Conservation (phyloP, 257 asterid species). For the Ilex aquifolium region DNA sequence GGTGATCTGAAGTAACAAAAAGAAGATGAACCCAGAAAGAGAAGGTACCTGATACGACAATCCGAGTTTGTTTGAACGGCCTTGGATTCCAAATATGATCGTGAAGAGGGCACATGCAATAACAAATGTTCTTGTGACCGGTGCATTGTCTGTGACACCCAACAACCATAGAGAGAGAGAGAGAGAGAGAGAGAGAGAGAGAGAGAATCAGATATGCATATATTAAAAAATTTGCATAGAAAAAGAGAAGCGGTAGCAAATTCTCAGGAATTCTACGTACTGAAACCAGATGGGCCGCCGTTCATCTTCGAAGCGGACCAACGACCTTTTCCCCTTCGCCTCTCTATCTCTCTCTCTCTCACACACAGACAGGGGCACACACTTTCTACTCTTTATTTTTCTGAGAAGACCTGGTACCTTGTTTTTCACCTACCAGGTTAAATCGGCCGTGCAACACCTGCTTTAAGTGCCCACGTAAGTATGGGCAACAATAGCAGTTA, state of each 20-base stretch:
- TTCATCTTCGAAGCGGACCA: slow-evolving; percentile 70
- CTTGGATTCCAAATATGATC: slow-evolving; percentile 80
- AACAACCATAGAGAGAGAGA: background rate
- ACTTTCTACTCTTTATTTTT: no score
- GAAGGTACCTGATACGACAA: slow-evolving; percentile 76
- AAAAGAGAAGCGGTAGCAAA: slow-evolving; percentile 1
- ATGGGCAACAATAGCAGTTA: no score
- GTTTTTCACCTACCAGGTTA: no score
- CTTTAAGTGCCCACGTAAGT: no score
- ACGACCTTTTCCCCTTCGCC: slow-evolving; percentile 19
- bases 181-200: background rate
- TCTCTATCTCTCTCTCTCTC: background rate
- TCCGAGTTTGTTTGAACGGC: slow-evolving; percentile 58
- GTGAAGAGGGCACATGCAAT: slow-evolving; percentile 82
- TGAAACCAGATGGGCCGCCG: slow-evolving; percentile 99
- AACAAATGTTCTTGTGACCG: slow-evolving; percentile 67
- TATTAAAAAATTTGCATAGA: background rate
- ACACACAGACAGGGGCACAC: background rate
- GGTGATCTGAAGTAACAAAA: background rate
- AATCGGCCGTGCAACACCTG: no score
- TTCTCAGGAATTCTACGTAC: slow-evolving; percentile 34
- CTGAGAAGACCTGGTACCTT: no score
- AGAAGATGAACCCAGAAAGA: background rate
- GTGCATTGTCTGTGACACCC: slow-evolving; percentile 64
- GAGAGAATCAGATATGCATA: background rate